These are phyloP conservation scores for Acanthamoeba lenticulata DNA, from an alignment of 208 protist genomes.

Conservation along the genomic window DNA sequence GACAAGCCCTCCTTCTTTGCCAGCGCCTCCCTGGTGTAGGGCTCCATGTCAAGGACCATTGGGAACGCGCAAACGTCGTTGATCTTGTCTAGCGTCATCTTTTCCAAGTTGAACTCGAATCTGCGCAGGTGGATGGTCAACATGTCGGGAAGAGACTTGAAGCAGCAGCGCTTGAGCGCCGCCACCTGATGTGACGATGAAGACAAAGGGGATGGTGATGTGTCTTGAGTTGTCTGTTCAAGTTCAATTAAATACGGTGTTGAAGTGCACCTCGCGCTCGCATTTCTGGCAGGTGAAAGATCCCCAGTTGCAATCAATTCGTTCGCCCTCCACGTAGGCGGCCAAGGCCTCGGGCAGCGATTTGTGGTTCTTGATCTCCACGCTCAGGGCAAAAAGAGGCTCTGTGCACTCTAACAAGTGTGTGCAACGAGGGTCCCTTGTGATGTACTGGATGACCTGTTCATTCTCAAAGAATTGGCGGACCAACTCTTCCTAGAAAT, in stretches of 20 bases:
- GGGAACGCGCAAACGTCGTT: too few relatives aligned
- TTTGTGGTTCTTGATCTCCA: constrained; percentile 89
- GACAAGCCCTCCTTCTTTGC: constrained; percentile 67
- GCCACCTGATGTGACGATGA: constrained; percentile 67
- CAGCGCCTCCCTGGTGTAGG: constrained; percentile 87
- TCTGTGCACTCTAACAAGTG: constrained; percentile 85
- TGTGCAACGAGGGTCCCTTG: constrained; percentile 74
- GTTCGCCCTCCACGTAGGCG: constrained; percentile 87
- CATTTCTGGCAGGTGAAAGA: too few relatives aligned
- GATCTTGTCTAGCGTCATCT: too few relatives aligned
- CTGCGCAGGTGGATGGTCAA: constrained; percentile 91
- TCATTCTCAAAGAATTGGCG: constrained; percentile 82
- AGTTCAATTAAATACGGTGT: too few relatives aligned
- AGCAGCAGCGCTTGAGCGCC: constrained; percentile 84
- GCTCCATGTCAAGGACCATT: constrained; percentile 87
- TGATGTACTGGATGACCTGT: constrained; percentile 82
- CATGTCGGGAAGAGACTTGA: constrained; percentile 84
- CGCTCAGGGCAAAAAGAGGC: constrained; percentile 80
- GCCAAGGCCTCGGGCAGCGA: constrained; percentile 85
- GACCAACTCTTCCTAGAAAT: constrained; percentile 72
- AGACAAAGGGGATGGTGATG: constrained; percentile 60
- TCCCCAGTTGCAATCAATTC: constrained; percentile 90
- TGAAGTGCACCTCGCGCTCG: too few relatives aligned
- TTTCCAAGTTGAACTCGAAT: constrained; percentile 92
- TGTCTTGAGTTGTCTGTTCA: constrained; percentile 66